These are phyloP conservation scores for Petunia hybrid DNA, from an alignment of 305 asterid genomes.

Conservation along the genomic window DNA sequence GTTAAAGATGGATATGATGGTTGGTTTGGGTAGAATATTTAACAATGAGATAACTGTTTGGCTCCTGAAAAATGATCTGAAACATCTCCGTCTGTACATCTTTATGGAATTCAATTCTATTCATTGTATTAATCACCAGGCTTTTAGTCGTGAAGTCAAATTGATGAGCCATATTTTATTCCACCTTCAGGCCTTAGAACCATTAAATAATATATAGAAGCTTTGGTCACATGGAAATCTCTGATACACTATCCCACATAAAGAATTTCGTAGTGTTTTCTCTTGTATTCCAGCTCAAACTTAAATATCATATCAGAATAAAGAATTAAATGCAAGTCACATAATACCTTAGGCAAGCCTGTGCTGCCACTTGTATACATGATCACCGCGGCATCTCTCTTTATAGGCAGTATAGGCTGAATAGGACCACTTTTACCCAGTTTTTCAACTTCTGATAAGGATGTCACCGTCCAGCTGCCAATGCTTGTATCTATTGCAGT, in stretches of 20 bases:
- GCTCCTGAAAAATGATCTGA: constrained; percentile 11
- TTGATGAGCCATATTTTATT: neutral
- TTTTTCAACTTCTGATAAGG: constrained; percentile 73
- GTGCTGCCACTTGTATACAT: constrained; percentile 98
- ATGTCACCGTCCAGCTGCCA: constrained; percentile 57
- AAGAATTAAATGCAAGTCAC: neutral
- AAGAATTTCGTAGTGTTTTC: neutral
- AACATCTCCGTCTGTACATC: neutral
- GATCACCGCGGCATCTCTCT: constrained; percentile 82
- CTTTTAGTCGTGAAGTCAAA: neutral
- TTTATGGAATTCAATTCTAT: neutral
- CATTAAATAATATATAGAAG: neutral
- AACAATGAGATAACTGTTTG: neutral
- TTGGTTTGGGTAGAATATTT: neutral
- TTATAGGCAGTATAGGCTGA: constrained; percentile 63
- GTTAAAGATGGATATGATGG: neutral
- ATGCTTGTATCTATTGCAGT: constrained; percentile 49
- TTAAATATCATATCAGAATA: constrained; percentile 1
- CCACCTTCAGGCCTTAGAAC: neutral
- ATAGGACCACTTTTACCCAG: constrained; percentile 65
- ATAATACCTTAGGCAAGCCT: constrained; percentile 87
- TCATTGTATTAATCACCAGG: neutral
- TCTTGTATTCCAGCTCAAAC: constrained; percentile 6
- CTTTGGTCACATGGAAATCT: neutral
- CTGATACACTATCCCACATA: neutral